Percentiles rank a stretch among this genome's conserved stretches.
These are phyloP conservation scores for Hanseniaspora pseudoguilliermondii DNA, from an alignment of 805 yeast genomes.

Conservation along the genomic window DNA sequence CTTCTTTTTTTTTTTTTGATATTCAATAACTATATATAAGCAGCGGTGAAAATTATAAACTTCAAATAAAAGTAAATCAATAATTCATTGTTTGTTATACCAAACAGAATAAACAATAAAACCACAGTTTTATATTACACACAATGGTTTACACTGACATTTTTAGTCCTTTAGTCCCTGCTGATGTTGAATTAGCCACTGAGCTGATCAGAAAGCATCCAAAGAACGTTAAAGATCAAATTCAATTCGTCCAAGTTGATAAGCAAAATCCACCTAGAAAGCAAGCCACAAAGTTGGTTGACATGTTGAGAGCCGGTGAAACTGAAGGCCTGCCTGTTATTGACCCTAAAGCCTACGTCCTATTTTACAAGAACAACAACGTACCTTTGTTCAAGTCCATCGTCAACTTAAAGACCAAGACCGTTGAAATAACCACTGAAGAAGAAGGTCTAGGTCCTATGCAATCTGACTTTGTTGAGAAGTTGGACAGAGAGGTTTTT, in stretches of 20 bases:
- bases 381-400: constrained; percentile 56
- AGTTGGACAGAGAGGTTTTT: constrained; percentile 39
- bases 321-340: constrained; percentile 37
- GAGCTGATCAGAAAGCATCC: constrained; percentile 11
- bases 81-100: neutral
- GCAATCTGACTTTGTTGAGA: constrained; percentile 49
- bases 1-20: too few species aligned
- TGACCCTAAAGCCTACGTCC: constrained; percentile 55
- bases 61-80: neutral
- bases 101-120: neutral
- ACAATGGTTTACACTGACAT: constrained; percentile 10
- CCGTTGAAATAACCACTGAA: constrained; percentile 42
- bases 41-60: neutral
- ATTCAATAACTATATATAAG: too few species aligned
- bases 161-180: constrained; percentile 5
- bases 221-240: constrained; percentile 25
- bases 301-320: constrained; percentile 48
- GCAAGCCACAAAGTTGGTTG: constrained; percentile 52
- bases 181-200: constrained; percentile 6
- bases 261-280: constrained; percentile 69
- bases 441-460: constrained; percentile 60
- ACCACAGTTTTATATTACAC: neutral
- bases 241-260: constrained; percentile 56
- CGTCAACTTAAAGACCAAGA: constrained; percentile 50
- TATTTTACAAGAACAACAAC: constrained; percentile 46